Base-by-base conservation (phyloP, 495 filamentous ascomycete species). In the Aspergillus diversus region DNA sequence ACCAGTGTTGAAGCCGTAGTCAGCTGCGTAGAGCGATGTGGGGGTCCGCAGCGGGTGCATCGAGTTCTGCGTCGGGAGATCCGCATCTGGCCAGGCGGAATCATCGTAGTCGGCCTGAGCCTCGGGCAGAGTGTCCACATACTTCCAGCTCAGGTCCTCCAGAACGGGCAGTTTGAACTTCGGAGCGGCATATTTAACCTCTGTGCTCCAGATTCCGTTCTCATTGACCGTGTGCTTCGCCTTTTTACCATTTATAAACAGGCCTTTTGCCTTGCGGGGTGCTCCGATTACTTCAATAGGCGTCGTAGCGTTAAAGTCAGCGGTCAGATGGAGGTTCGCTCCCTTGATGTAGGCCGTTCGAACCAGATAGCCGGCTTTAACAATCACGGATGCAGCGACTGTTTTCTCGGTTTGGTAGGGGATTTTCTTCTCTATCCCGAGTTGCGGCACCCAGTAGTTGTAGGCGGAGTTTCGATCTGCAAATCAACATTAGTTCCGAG, bases 1-100 rank as follows among this genome's bases (percentile, higher is more conserved):
- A 42, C 90, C 91, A 0, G 85, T 83, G 69, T 91, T 79, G 76
- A 84, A 94, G 33, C 90, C 89, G 67, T 95, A 93, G 73, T 94
- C 91, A 42, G 81, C 84, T 0, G 80, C 79, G 67, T 89, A 91
- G 0, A 93, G 82, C 0, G 84, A 87, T 0, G 75, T 84, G 0
- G 89, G 86, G 0, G 91, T 91, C 3, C 75, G 75, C 7, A 90
- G 76, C 5, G 79, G 75, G 17, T 80, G 72, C 42, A 77, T 71
- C 2, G 80, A 80, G 72, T 92, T 91, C 56, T 85, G 81, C 3
- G 89, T 87, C 32, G 70, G 69, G 5, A 83, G 77, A 61, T 86
- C 66, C 8, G 89, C 89, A 5, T 58, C 58, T 5, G 80, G 79
- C 91, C 91, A 94, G 21, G 68, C 63, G 32, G 83, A 85, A 69